Evolutionary conservation across 768 basidiomycete genomes (phyloP).

Genomic region (Austroboletus festivus): DNA sequence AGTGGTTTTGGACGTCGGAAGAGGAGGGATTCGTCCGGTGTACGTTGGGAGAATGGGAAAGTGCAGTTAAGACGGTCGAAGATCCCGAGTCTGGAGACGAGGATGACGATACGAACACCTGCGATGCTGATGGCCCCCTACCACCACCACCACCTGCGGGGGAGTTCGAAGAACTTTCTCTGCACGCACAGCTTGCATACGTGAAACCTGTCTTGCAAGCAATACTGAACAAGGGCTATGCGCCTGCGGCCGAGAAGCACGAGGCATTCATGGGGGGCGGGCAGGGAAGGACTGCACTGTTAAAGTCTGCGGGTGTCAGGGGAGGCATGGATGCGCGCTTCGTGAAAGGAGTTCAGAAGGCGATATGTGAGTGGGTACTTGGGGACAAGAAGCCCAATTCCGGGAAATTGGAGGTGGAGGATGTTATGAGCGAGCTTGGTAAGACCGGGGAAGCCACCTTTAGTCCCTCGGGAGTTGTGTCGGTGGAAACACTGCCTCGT

Average conservation of each 20-base stretch:
- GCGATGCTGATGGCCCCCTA: conserved; percentile 3
- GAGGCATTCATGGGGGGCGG: conserved; percentile 59
- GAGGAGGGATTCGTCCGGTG: conserved; percentile 64
- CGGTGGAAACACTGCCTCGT: background rate
- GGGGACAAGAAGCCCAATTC: conserved; percentile 13
- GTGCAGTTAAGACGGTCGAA: conserved; percentile 32
- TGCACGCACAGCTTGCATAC: conserved; percentile 62
- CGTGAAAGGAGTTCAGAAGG: conserved; percentile 36
- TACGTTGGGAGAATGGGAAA: conserved; percentile 57
- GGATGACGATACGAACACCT: conserved; percentile 27
- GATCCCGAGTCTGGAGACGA: conserved; percentile 31
- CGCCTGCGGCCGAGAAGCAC: conserved; percentile 50
- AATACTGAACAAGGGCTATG: conserved; percentile 54
- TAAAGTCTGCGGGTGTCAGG: conserved; percentile 33
- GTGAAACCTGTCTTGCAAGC: conserved; percentile 60
- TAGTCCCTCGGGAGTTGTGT: background rate
- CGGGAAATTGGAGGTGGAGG: conserved; percentile 5
- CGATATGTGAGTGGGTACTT: conserved; percentile 28
- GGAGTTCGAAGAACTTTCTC: conserved; percentile 47
- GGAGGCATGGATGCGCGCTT: conserved; percentile 39
- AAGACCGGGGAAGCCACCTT: background rate
- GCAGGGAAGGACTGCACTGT: conserved; percentile 35
- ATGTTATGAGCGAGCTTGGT: too few relatives aligned
- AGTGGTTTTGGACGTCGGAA: conserved; percentile 54
- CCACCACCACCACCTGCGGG: conserved; percentile 39